Base-by-base conservation (phyloP, 352 stramenopile species). In the Phytopythium montanum region DNA sequence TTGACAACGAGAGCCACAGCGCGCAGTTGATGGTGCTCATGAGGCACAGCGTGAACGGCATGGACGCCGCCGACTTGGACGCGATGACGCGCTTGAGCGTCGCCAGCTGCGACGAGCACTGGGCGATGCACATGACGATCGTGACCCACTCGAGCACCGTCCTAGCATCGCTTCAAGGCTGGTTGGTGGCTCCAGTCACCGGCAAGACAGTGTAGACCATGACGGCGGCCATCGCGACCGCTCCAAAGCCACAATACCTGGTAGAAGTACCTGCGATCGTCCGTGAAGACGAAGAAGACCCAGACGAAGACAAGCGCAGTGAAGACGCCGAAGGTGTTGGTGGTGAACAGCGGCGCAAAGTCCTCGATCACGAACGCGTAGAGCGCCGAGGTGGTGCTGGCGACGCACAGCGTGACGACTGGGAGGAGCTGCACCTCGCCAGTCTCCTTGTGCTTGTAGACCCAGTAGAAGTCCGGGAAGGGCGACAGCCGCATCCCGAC, bases 401-500 rank as follows among this genome's bases (percentile, higher is more conserved):
- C 76, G 59, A 73, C 75, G 59, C 75, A 88, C 28, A 90, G 69
- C 45, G 82, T 76, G 23, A 86, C 76, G 4, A 88, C 74, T 21
- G 81, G 79, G 12, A 85, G 64, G 29, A 86, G 66, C 18, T 78
- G 80, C 23, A 75, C 61, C 34, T 70, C 63, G 14, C 76, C 81
- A 0, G 73, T 84, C 16, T 51, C 56, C 39, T 73, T 70, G 12
- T 72, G 49, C 57, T 79, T 84, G 69, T 83, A 81, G 33, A 90
- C 75, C 26, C 68, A 66, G 54, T 78, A 74, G 50, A 88, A 79
- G 19, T 78, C 66, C 10, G 75, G 72, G 41, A 64, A 73, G 6
- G 76, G 81, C 21, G 78, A 75, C 25, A 87, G 34, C 14, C 78
- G 77, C 79, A 90, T 85, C 61, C 81, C 86, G 45, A 87, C 64